phyloP scores from a whole-genome alignment of 768 basidiomycete genomes.

The Gyrodon lividus region DNA sequence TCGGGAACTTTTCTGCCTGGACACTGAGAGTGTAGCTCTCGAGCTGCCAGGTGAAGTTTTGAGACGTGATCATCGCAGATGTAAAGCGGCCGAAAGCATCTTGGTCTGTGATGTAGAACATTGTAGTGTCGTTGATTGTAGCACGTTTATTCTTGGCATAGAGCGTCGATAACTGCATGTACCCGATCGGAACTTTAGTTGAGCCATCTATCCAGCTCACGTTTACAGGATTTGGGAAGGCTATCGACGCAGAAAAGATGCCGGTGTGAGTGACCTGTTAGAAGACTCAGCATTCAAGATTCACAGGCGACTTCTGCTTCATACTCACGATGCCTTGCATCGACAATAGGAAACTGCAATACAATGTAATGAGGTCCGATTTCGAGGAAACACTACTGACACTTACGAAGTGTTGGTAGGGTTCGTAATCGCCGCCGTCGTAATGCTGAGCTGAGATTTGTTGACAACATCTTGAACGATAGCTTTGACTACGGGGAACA shows the following conservation, averaged over 20 bases:
- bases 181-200: slow-evolving; percentile 52
- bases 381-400: no score
- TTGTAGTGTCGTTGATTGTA: slow-evolving; percentile 56
- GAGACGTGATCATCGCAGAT: slow-evolving; percentile 59
- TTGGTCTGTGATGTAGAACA: slow-evolving; percentile 56
- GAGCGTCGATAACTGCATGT: slow-evolving; percentile 47
- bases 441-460: slow-evolving; percentile 50
- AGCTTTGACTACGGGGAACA: slow-evolving; percentile 67
- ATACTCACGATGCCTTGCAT: slow-evolving; percentile 53
- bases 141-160: slow-evolving; percentile 56
- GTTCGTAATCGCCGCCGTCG: slow-evolving; percentile 47
- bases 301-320: background rate
- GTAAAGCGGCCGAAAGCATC: slow-evolving; percentile 63
- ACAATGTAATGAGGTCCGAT: slow-evolving; percentile 4
- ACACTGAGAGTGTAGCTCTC: slow-evolving; percentile 55
- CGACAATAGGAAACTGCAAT: slow-evolving; percentile 47
- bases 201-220: slow-evolving; percentile 58
- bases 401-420: slow-evolving; percentile 60
- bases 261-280: slow-evolving; percentile 64
- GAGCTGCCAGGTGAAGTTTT: slow-evolving; percentile 68
- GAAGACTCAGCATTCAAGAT: background rate
- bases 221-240: slow-evolving; percentile 55
- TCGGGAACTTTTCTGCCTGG: slow-evolving; percentile 66
- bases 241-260: slow-evolving; percentile 59
- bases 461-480: slow-evolving; percentile 67